Evolutionary conservation across 2,329 filamentous ascomycete species (phyloP).

Genomic region (Trichoderma endophyticum): DNA sequence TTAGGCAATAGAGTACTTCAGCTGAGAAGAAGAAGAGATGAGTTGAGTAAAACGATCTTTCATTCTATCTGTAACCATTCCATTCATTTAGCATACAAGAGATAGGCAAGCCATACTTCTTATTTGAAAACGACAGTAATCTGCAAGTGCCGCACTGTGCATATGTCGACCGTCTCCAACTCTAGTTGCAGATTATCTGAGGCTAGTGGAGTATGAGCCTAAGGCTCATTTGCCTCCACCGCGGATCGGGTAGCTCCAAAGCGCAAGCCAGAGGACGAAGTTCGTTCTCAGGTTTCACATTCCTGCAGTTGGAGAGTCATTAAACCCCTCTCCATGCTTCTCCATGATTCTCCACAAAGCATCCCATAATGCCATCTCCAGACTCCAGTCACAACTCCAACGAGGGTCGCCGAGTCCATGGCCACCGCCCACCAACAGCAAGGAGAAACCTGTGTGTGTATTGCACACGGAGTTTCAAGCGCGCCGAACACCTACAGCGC

Average conservation of each 20-base stretch:
- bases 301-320: background rate
- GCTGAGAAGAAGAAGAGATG: background rate
- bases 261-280: background rate
- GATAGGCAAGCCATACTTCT: background rate
- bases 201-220: background rate
- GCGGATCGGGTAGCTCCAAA: background rate
- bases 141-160: background rate
- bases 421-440: background rate
- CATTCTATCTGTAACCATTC: background rate
- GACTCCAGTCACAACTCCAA: background rate
- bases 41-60: no score
- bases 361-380: background rate
- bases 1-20: background rate
- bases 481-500: background rate
- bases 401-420: background rate
- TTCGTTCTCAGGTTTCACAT: background rate
- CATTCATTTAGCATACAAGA: background rate
- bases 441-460: background rate
- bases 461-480: background rate
- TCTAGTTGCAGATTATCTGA: background rate
- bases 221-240: background rate
- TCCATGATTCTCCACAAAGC: background rate
- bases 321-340: background rate
- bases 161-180: background rate
- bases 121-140: background rate